Base-by-base conservation (phyloP, 306 rosid genomes). In the Abrus pulchellus region DNA sequence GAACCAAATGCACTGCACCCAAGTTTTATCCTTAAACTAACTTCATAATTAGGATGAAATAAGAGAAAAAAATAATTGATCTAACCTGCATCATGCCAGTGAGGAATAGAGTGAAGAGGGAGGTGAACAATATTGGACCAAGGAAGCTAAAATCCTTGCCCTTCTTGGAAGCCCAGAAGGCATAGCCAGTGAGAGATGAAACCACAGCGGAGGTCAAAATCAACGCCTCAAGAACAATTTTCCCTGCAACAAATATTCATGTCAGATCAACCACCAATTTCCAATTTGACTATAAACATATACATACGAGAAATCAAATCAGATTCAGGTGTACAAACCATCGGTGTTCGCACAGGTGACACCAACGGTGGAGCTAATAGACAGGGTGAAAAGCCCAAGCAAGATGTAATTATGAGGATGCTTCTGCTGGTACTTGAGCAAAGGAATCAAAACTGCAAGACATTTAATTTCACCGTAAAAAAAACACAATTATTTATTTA, bases 121-220 rank as follows among this genome's bases (percentile, higher is more conserved):
- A 81, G 20, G 99, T 87, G 78, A 93, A 95, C 85, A 95, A 83
- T n/a, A 95, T 75, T 34, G 99, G 98, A 75, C 96, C 98, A 34
- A 95, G 97, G 88, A 83, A 95, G 89, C 97, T 95, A 85, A 95
- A 95, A 82, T 95, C 99, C 87, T 95, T 95, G 87, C 99, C 99
- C 93, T 89, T 93, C 96, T 89, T 95, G 6, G 99, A 86, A 53
- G 99, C 99, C 97, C 97, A 95, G 86, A 95, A 95, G 60, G 99
- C 87, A 82, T 95, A 95, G 1, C 80, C 98, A 5, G 99, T 95
- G 57, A 95, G 87, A 74, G 97, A 90, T 32, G 87, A 72, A 79
- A 95, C 98, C 68, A 93, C 98, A 0, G 84, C 99, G 0, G 99
- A 91, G 56, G 99, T 95, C 84, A 95, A 83, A 79, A 93, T 80